Base-by-base conservation (phyloP, 768 basidiomycete species). In the Leccinum barrowsii region DNA sequence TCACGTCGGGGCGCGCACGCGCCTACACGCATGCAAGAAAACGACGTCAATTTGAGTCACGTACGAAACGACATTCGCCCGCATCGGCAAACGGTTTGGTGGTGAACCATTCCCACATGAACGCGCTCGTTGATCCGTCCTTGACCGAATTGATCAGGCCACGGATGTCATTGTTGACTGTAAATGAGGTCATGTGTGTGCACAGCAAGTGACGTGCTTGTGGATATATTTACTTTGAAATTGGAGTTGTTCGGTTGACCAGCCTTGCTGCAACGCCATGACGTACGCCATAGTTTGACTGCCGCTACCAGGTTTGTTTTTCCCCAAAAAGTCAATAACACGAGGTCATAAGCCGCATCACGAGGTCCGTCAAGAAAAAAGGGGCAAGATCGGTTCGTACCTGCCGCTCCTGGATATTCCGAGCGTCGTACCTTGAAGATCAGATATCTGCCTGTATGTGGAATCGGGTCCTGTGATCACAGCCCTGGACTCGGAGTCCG, bases 21-120 rank as follows among this genome's bases (percentile, higher is more conserved):
- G 19, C 12, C 35, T 19, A 21, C 44, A 21, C 12, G n/a, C 42
- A 44, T 44, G 42, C 0, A 44, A 6, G 19, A 47, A 26, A 47
- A 26, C 11, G 17, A 5, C 13, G 24, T 48, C 47, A 34, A 34
- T 28, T 28, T 8, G 47, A 28, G 17, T 12, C 22, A 52, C 91
- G 71, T 71, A 95, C 94, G 74, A 94, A 94, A 12, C 89, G 85
- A 53, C 84, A 87, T 70, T 90, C 84, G 13, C 87, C 91, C 8
- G 81, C 79, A 67, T 95, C 92, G 6, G 80, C 84, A 65, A 84
- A 94, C 4, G 94, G 86, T 65, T 89, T 89, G 40, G 87, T 89
- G 4, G 86, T 89, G 72, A 96, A 97, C 90, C 90, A 92, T 71
- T 94, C 92, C 92, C 92, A 93, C 87, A 95, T 90, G 75, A 95